Evolutionary conservation across 2,329 filamentous ascomycete genomes (phyloP).

Genomic region (Fusarium sp.): DNA sequence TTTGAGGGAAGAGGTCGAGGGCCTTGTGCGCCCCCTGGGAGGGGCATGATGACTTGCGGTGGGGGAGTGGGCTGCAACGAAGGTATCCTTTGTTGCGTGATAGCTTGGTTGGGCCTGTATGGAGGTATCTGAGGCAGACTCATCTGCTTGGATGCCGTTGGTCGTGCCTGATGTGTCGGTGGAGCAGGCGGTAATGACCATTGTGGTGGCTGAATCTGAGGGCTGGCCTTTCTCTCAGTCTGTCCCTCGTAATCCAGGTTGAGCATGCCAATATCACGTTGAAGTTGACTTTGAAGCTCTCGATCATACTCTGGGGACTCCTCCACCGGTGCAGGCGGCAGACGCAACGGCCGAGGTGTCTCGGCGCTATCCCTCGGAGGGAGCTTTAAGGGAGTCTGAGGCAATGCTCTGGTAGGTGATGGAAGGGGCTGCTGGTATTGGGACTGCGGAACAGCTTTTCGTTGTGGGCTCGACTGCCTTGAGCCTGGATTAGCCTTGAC

Average conservation of each 20-base stretch:
- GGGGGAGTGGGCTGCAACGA: conserved; percentile 48
- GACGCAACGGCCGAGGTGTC: conserved; percentile 63
- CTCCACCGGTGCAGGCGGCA: conserved; percentile 61
- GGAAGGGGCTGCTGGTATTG: conserved; percentile 34
- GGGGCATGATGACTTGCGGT: conserved; percentile 40
- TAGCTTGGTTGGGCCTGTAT: conserved; percentile 59
- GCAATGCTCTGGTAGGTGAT: conserved; percentile 71
- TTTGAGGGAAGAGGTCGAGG: conserved; percentile 50
- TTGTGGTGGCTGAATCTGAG: conserved; percentile 29
- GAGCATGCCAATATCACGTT: conserved; percentile 71
- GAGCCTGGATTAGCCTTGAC: conserved; percentile 66
- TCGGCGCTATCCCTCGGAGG: conserved; percentile 54
- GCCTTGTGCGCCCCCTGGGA: conserved; percentile 38
- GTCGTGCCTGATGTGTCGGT: conserved; percentile 53
- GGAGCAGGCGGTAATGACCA: conserved; percentile 50
- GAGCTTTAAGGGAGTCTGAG: conserved; percentile 58
- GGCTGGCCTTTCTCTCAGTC: conserved; percentile 25
- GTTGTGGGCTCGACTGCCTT: conserved; percentile 71
- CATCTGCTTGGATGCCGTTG: conserved; percentile 59
- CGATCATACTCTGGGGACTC: conserved; percentile 72
- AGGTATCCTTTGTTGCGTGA: conserved; percentile 48
- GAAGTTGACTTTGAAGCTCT: conserved; percentile 72
- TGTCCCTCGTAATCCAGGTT: conserved; percentile 57
- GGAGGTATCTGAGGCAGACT: conserved; percentile 68
- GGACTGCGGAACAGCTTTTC: conserved; percentile 62